phyloP scores from a whole-genome alignment of 352 stramenopile genomes.

The Phytophthora brassicae region DNA sequence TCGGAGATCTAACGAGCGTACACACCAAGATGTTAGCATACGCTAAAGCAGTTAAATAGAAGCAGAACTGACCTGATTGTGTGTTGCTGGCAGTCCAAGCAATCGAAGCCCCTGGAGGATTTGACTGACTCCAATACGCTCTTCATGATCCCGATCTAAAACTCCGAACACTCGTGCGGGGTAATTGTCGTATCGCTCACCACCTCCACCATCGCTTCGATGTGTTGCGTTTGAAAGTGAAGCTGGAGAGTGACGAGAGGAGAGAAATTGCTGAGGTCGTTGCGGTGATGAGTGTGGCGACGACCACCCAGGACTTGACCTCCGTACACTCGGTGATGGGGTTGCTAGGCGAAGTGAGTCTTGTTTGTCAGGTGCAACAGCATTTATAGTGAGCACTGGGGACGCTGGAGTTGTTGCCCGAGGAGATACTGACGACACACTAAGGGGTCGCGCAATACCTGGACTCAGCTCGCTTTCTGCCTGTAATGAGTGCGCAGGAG shows the following conservation, averaged over 20 bases:
- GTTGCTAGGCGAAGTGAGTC: constrained; percentile 6
- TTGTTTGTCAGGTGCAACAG: constrained; percentile 16
- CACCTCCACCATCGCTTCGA: constrained; percentile 8
- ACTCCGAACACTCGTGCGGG: constrained; percentile 51
- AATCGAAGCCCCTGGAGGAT: constrained; percentile 59
- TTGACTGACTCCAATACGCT: constrained; percentile 54
- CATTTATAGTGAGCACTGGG: constrained; percentile 20
- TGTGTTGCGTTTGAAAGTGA: constrained; percentile 14
- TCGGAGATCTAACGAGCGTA: constrained; percentile 49
- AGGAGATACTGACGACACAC: constrained; percentile 13
- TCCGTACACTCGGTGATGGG: constrained; percentile 7
- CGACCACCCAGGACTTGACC: constrained; percentile 8
- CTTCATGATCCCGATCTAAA: constrained; percentile 46
- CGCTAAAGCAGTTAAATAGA: background rate
- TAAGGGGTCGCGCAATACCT: background rate
- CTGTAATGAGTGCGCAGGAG: background rate
- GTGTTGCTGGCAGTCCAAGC: constrained; percentile 53
- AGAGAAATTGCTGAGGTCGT: constrained; percentile 26
- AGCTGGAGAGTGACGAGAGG: constrained; percentile 9
- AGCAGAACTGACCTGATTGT: constrained; percentile 52
- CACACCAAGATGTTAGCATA: background rate
- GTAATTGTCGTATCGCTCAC: constrained; percentile 34
- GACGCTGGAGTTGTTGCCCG: background rate
- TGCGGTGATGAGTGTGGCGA: constrained; percentile 23
- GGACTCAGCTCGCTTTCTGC: background rate